Percentiles rank a stretch among this genome's conserved stretches.
phyloP scores from a whole-genome alignment of 139 green algal species.

The Chlorella sp. region DNA sequence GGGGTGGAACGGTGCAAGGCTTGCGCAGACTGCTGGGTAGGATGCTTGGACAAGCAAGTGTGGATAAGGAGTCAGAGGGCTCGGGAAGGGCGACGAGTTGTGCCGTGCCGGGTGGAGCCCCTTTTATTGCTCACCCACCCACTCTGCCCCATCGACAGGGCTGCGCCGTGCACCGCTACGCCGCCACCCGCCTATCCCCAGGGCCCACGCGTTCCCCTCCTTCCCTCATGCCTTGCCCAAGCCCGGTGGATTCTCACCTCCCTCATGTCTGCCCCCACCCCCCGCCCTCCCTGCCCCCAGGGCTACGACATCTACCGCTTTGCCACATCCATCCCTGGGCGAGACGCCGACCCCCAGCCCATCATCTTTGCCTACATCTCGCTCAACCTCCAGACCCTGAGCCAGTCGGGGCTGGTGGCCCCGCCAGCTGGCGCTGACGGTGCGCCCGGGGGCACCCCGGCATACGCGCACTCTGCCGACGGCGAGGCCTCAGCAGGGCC shows the following conservation, averaged over 20 bases:
- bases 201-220: neutral
- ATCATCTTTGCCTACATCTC: conserved; percentile 96
- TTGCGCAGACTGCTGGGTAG: too few relatives aligned
- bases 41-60: too few relatives aligned
- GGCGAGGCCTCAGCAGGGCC: neutral
- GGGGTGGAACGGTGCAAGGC: too few relatives aligned
- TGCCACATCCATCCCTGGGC: conserved; percentile 56
- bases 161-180: too few relatives aligned
- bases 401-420: conserved; percentile 32
- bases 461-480: neutral
- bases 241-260: too few relatives aligned
- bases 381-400: conserved; percentile 86
- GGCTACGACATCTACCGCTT: conserved; percentile 69
- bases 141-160: too few relatives aligned
- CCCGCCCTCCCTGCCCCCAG: conserved; percentile 27
- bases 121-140: too few relatives aligned
- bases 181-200: too few relatives aligned
- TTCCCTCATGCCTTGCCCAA: too few relatives aligned
- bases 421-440: neutral
- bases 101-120: too few relatives aligned
- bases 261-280: neutral
- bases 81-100: too few relatives aligned
- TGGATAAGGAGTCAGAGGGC: too few relatives aligned
- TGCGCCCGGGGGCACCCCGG: neutral
- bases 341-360: conserved; percentile 55